Evolutionary conservation across 441 rosid genomes (phyloP).

Genomic region (Isatis lusitanica): DNA sequence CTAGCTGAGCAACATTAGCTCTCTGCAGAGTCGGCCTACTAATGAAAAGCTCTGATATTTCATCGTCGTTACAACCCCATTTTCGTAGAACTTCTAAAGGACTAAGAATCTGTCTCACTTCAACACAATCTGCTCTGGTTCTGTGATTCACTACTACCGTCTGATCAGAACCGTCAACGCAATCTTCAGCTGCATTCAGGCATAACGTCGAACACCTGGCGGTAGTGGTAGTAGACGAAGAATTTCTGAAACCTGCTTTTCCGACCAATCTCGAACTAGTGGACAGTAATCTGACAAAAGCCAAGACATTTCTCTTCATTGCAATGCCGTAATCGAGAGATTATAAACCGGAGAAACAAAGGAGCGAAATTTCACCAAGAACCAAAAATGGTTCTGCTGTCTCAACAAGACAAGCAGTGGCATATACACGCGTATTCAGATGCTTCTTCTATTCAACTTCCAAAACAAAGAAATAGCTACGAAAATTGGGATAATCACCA

Average conservation of each 20-base stretch:
- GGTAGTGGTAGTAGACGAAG: slow-evolving; percentile 12
- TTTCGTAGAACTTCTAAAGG: slow-evolving; percentile 44
- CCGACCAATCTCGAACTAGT: slow-evolving; percentile 6
- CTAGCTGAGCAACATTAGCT: slow-evolving; percentile 48
- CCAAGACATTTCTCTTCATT: slow-evolving; percentile 32
- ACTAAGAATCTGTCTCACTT: slow-evolving; percentile 27
- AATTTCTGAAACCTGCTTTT: background rate
- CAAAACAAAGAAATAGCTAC: background rate
- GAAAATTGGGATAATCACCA: background rate
- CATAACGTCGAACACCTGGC: slow-evolving; percentile 63
- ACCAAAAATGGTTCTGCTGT: background rate
- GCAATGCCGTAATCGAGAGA: background rate
- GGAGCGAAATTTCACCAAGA: background rate
- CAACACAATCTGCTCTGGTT: slow-evolving; percentile 1
- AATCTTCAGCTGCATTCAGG: slow-evolving; percentile 36
- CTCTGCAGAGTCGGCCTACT: slow-evolving; percentile 59
- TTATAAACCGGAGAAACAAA: background rate
- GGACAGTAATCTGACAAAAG: slow-evolving; percentile 19
- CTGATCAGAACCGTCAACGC: slow-evolving; percentile 35
- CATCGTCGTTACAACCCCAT: slow-evolving; percentile 76
- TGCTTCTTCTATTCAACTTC: background rate
- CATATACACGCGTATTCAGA: background rate
- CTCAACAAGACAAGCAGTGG: slow-evolving; percentile 1
- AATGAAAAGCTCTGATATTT: slow-evolving; percentile 47
- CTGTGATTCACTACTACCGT: slow-evolving; percentile 46